Percentiles rank a stretch among this genome's conserved stretches.
phyloP scores from a whole-genome alignment of 371 early-diverging fungal genomes.

The Mortierella sp. region DNA sequence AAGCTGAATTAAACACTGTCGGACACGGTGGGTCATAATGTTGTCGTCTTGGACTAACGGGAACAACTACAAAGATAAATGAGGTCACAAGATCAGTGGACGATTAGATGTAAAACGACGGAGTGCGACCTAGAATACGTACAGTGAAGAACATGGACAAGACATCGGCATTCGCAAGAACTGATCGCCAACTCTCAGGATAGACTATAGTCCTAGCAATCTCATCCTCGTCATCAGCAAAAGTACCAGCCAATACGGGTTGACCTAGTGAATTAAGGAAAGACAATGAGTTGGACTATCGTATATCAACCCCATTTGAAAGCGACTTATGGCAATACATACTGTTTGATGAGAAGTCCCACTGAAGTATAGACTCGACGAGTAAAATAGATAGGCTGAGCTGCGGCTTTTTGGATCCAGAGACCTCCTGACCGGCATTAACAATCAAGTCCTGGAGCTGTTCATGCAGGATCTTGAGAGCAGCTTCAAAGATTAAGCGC shows the following conservation, averaged over 20 bases:
- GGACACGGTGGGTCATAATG: slow-evolving; percentile 65
- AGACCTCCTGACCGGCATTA: slow-evolving; percentile 43
- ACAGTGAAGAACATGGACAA: slow-evolving; percentile 70
- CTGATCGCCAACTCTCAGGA: slow-evolving; percentile 63
- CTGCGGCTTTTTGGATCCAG: slow-evolving; percentile 44
- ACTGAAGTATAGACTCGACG: slow-evolving; percentile 72
- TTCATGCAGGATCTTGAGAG: slow-evolving; percentile 62
- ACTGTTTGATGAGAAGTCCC: slow-evolving; percentile 75
- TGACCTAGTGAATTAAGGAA: slow-evolving; percentile 23
- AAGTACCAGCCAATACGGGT: slow-evolving; percentile 48
- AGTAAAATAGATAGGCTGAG: slow-evolving; percentile 60
- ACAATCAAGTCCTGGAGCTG: slow-evolving; percentile 42
- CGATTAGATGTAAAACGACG: not conserved
- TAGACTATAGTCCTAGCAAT: slow-evolving; percentile 61
- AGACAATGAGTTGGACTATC: not conserved
- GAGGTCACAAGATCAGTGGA: not conserved
- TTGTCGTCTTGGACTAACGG: slow-evolving; percentile 64
- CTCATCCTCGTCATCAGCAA: slow-evolving; percentile 66
- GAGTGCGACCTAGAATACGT: not conserved
- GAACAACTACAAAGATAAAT: slow-evolving; percentile 42
- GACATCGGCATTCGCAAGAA: slow-evolving; percentile 66
- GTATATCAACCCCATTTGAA: not conserved
- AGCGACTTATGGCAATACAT: slow-evolving; percentile 20
- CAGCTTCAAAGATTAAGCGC: slow-evolving; percentile 61
- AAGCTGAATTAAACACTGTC: slow-evolving; percentile 77